Evolutionary conservation across 768 basidiomycete species (phyloP), one percentile per base, ranked within the genome.

Genomic region (Panellus pusillus): DNA sequence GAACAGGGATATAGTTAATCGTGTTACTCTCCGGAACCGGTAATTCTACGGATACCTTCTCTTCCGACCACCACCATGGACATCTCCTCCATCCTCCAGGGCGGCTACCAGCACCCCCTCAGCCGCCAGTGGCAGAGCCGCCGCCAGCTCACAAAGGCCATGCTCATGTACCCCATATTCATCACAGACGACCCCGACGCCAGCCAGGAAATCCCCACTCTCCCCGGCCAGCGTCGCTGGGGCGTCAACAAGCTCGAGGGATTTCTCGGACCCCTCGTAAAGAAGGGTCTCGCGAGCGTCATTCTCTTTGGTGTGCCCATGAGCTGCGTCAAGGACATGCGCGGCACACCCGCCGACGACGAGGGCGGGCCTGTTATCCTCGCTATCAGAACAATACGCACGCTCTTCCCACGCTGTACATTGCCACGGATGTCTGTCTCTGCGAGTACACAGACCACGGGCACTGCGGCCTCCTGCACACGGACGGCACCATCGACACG

Each of bases 161-260:
- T 98, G 94, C 80, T 99, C 71, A 98, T 98, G 91, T 99, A 98
- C 70, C 97, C 97, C 7, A 94, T 99, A 65, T 98, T 99, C 69
- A 89, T 98, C 63, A 93, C 94, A 15, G 96, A 98, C 70, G 93
- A 98, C 54, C 87, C 93, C 2, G 80, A 93, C 54, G 91, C 93
- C 7, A 81, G 83, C 67, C 85, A 87, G 45, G 79, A 82, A 55
- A 94, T 98, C 60, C 65, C 80, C 0, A 78, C 83, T 18, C 75
- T 98, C 9, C 95, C 94, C 6, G 91, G 87, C 6, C 95, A 98
- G 68, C 81, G 87, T 48, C 74, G 94, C 43, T 98, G 97, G 97
- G 97, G 97, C 9, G 74, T 99, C n/a, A 91, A 98, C 73, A 84
- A 81, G 58, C 80, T 99, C n/a, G 82, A 91, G 55, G 86, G 69